These are phyloP conservation scores for Forsythia suspensa DNA, from an alignment of 257 asterid genomes.

Conservation along the genomic window DNA sequence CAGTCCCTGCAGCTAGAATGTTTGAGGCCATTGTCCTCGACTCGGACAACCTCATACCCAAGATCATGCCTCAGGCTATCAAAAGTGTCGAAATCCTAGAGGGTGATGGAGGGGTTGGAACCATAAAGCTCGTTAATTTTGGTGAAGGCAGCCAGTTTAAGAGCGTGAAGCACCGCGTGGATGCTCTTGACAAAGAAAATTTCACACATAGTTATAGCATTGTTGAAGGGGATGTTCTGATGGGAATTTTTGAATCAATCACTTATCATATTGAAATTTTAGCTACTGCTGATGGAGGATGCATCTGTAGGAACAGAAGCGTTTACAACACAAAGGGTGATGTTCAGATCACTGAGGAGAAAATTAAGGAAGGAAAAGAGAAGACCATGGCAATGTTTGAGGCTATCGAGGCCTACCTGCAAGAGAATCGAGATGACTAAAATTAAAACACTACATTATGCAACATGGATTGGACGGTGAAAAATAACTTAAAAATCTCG, in stretches of 20 bases:
- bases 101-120: conserved; percentile 47
- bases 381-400: conserved; percentile 26
- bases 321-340: conserved; percentile 37
- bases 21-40: conserved; percentile 40
- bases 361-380: conserved; percentile 36
- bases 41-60: conserved; percentile 33
- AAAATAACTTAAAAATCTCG: background rate
- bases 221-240: conserved; percentile 36
- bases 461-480: background rate
- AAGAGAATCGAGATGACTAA: conserved; percentile 26
- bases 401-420: conserved; percentile 35
- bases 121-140: conserved; percentile 28
- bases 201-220: conserved; percentile 30
- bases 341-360: conserved; percentile 30
- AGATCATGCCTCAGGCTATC: conserved; percentile 37
- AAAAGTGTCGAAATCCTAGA: conserved; percentile 29
- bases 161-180: conserved; percentile 36
- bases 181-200: conserved; percentile 32
- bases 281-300: conserved; percentile 33
- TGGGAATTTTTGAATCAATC: conserved; percentile 31
- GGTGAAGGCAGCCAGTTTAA: conserved; percentile 35
- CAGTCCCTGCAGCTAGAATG: conserved; percentile 33
- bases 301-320: conserved; percentile 29
- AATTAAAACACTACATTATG: background rate
- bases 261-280: conserved; percentile 29